Percentiles rank a stretch among this genome's conserved stretches.
phyloP scores from a whole-genome alignment of 495 filamentous ascomycete genomes.

The Hypoxylon subgilvum region DNA sequence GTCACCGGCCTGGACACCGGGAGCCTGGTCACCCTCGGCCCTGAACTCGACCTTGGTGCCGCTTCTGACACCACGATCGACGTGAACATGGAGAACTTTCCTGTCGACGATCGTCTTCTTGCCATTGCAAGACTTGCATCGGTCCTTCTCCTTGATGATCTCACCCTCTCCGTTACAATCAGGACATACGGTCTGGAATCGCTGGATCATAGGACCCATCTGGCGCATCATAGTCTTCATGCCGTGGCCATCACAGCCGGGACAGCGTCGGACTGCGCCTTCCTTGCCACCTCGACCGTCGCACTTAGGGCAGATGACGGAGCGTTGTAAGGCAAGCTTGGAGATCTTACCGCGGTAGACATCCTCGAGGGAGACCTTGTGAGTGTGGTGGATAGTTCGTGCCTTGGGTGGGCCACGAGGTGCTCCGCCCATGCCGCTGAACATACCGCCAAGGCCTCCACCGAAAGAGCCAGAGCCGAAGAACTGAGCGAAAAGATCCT shows the following conservation, averaged over 20 bases:
- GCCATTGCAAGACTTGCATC: slow-evolving; percentile 90
- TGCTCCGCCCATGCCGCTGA: slow-evolving; percentile 83
- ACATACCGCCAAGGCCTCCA: slow-evolving; percentile 79
- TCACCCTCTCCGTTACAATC: slow-evolving; percentile 98
- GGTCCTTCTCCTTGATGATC: slow-evolving; percentile 92
- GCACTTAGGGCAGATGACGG: slow-evolving; percentile 93
- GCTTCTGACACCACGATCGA: slow-evolving; percentile 90
- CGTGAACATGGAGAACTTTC: slow-evolving; percentile 97
- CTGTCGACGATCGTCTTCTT: slow-evolving; percentile 98
- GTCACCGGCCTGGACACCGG: slow-evolving; percentile 88
- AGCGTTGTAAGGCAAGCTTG: slow-evolving; percentile 95
- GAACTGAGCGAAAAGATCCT: slow-evolving; percentile 97
- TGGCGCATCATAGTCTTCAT: slow-evolving; percentile 99
- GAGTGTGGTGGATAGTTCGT: slow-evolving; percentile 93
- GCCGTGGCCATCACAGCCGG: slow-evolving; percentile 87
- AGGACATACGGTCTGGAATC: slow-evolving; percentile 98
- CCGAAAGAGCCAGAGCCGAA: slow-evolving; percentile 81
- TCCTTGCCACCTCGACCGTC: slow-evolving; percentile 97
- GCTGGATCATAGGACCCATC: slow-evolving; percentile 99
- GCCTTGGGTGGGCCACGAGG: slow-evolving; percentile 90
- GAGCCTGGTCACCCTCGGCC: slow-evolving; percentile 96
- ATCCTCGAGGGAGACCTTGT: slow-evolving; percentile 97
- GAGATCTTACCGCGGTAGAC: slow-evolving; percentile 98
- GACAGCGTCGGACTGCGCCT: slow-evolving; percentile 89
- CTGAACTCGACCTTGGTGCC: slow-evolving; percentile 96